Conservation (phyloP, 2,329 filamentous ascomycete genomes). For the Raffaelea deltoideospora region DNA sequence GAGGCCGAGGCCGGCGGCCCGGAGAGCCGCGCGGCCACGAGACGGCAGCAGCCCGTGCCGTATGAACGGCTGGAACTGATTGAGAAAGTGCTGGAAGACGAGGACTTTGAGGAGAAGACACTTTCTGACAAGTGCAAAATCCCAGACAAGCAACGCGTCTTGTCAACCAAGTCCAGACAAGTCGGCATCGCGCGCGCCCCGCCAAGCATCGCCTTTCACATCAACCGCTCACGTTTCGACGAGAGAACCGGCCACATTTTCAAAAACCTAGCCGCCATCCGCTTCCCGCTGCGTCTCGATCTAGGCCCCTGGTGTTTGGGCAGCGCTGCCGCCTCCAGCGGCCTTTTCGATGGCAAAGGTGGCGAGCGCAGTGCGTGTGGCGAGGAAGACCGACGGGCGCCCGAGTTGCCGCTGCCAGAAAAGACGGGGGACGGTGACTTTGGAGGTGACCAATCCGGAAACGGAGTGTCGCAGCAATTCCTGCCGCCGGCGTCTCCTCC, state of each 20-base stretch:
- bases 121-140: constrained; percentile 50
- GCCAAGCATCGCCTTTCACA: constrained; percentile 65
- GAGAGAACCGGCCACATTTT: constrained; percentile 62
- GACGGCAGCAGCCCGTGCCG: constrained; percentile 26
- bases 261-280: constrained; percentile 71
- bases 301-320: constrained; percentile 77
- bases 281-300: constrained; percentile 60
- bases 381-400: too few relatives aligned
- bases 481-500: not conserved
- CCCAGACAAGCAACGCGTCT: constrained; percentile 50
- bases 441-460: too few relatives aligned
- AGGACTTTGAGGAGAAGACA: constrained; percentile 62
- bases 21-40: constrained; percentile 20
- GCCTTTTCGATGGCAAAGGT: too few relatives aligned
- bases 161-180: constrained; percentile 78
- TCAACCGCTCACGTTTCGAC: constrained; percentile 86
- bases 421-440: too few relatives aligned
- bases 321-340: constrained; percentile 26
- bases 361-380: too few relatives aligned
- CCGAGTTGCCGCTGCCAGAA: too few relatives aligned
- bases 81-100: constrained; percentile 56
- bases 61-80: constrained; percentile 47
- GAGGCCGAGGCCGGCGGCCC: constrained; percentile 15
- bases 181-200: constrained; percentile 73
- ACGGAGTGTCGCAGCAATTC: too few relatives aligned